phyloP scores from a whole-genome alignment of 179 eudicot species.

The Nepenthes alata region DNA sequence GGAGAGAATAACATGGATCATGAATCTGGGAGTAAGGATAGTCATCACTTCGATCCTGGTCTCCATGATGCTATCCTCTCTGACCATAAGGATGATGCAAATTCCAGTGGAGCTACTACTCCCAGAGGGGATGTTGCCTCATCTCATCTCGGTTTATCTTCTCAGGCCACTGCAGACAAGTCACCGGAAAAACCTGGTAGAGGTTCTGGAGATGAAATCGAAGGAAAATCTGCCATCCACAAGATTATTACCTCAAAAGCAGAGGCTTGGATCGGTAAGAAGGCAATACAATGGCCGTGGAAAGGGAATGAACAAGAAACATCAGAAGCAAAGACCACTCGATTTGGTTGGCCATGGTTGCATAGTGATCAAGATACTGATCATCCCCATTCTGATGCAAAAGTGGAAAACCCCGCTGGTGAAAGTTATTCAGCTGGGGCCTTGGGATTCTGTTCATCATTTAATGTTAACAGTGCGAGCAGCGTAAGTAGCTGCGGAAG shows the following conservation, averaged over 20 bases:
- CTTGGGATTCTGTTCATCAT: conserved; percentile 75
- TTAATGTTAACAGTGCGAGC: conserved; percentile 63
- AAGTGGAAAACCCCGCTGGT: conserved; percentile 34
- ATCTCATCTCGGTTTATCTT: conserved; percentile 45
- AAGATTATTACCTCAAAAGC: conserved; percentile 66
- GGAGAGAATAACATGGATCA: conserved; percentile 33
- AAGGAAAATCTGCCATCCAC: conserved; percentile 46
- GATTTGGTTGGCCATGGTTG: conserved; percentile 49
- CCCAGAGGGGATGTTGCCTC: conserved; percentile 58
- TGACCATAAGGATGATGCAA: conserved; percentile 62
- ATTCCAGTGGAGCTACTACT: conserved; percentile 77
- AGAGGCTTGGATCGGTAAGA: conserved; percentile 78
- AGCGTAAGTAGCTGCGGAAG: conserved; percentile 85
- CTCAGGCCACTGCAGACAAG: conserved; percentile 31
- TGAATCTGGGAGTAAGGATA: conserved; percentile 65
- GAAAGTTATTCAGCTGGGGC: conserved; percentile 45
- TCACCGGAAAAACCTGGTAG: conserved; percentile 25
- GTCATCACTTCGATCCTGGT: conserved; percentile 61
- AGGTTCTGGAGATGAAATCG: conserved; percentile 48
- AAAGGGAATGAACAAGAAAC: conserved; percentile 56
- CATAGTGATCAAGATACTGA: conserved; percentile 55
- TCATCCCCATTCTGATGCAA: conserved; percentile 18
- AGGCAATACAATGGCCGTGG: conserved; percentile 72
- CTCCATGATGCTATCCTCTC: conserved; percentile 23
- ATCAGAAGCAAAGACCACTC: conserved; percentile 35